Evolutionary conservation across 129 eudicot genomes (phyloP).

Genomic region (Flaveria ramosissima): DNA sequence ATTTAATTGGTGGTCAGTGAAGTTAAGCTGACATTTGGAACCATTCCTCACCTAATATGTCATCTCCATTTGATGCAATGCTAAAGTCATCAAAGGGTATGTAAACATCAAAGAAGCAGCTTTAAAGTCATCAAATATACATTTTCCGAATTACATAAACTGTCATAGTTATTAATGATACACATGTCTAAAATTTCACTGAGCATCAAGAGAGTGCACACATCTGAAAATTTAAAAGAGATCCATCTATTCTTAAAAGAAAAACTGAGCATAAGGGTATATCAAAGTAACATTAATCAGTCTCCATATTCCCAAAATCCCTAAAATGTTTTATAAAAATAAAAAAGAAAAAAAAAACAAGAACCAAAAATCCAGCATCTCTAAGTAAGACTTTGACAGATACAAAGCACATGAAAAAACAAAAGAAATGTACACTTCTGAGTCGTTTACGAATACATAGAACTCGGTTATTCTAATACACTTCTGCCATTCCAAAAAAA

Average conservation of each 20-base stretch:
- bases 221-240: background rate
- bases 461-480: conserved; percentile 38
- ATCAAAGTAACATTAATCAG: conserved; percentile 23
- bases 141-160: too few relatives aligned
- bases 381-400: conserved; percentile 18
- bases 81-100: too few relatives aligned
- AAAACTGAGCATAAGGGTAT: conserved; percentile 24
- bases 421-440: conserved; percentile 35
- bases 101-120: too few relatives aligned
- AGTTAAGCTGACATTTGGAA: too few relatives aligned
- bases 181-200: too few relatives aligned
- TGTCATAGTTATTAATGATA: too few relatives aligned
- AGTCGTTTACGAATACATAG: conserved; percentile 36
- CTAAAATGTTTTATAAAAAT: conserved; percentile 27
- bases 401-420: conserved; percentile 26
- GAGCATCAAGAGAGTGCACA: background rate
- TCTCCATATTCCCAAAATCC: conserved; percentile 32
- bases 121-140: too few relatives aligned
- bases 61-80: too few relatives aligned
- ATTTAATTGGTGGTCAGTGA: too few relatives aligned
- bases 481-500: conserved; percentile 25
- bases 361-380: conserved; percentile 16
- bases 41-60: too few relatives aligned
- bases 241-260: conserved; percentile 14
- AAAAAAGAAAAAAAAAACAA: background rate